A percentile compares a stretch with the other conserved stretches of the same genome.
These are phyloP conservation scores for Keqinozyma sinolaborantium DNA, from an alignment of 1,139 yeast genomes.

Conservation along the genomic window DNA sequence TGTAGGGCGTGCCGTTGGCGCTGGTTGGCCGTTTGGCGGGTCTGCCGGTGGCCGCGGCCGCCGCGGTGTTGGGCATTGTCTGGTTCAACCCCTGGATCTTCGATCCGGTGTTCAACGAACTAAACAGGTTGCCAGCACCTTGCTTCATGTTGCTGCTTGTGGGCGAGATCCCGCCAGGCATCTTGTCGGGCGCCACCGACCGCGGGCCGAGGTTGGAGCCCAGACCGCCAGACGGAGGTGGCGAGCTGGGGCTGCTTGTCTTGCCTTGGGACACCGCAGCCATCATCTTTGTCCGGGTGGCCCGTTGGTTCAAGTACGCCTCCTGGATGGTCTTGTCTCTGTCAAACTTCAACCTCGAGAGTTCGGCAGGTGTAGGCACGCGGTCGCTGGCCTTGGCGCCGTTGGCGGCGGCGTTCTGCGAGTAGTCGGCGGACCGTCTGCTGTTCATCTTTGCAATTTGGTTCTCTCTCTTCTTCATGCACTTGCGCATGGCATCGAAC, in stretches of 20 bases:
- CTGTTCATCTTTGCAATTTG: conserved; percentile 33
- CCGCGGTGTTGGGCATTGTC: background rate
- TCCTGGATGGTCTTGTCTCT: conserved; percentile 82
- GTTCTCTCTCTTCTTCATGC: conserved; percentile 81
- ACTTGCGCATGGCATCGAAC: conserved; percentile 92
- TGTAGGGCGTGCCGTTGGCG: conserved; percentile 52
- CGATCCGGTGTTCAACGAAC: background rate
- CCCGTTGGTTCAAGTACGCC: conserved; percentile 56
- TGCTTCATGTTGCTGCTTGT: background rate
- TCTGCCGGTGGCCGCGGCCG: conserved; percentile 3
- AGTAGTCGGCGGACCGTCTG: conserved; percentile 21
- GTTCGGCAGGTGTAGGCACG: conserved; percentile 76
- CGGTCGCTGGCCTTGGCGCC: conserved; percentile 26
- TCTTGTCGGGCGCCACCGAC: background rate
- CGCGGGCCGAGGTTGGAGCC: conserved; percentile 1
- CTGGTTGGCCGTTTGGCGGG: conserved; percentile 35
- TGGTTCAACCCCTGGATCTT: background rate
- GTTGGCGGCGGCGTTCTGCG: conserved; percentile 8
- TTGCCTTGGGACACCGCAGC: conserved; percentile 13
- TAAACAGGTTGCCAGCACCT: background rate
- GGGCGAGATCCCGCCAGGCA: background rate
- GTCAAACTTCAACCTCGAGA: conserved; percentile 76
- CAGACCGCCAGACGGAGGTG: conserved; percentile 1
- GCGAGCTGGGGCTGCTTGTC: conserved; percentile 9
- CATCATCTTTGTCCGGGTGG: conserved; percentile 15